Percentiles rank a stretch among this genome's conserved stretches.
Evolutionary conservation across 1,284 basidiomycete species (phyloP).

Genomic region (Rhodotorula sp.): DNA sequence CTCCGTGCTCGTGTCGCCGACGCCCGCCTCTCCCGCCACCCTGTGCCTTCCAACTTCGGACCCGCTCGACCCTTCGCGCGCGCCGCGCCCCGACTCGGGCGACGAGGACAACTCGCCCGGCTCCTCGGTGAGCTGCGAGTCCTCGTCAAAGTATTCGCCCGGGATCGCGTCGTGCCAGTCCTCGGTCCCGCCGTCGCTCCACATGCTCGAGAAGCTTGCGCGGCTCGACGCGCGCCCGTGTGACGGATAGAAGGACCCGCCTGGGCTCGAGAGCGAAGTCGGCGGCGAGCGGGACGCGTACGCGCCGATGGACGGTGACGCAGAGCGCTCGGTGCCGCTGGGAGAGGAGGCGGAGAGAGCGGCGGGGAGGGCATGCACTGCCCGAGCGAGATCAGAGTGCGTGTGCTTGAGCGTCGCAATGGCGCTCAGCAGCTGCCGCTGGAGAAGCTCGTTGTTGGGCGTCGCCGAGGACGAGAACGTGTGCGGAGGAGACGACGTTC

Average conservation of each 20-base stretch:
- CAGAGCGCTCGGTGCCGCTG: neutral
- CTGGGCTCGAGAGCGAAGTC: neutral
- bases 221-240: conserved; percentile 22
- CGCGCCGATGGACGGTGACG: neutral
- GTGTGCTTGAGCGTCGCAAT: conserved; percentile 14
- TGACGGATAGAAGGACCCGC: conserved; percentile 12
- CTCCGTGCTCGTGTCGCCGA: neutral
- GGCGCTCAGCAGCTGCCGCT: conserved; percentile 11
- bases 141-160: conserved; percentile 43
- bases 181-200: conserved; percentile 14
- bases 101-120: conserved; percentile 31
- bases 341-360: neutral
- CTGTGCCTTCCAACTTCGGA: too few relatives aligned
- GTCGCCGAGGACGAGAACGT: neutral
- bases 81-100: neutral
- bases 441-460: conserved; percentile 5
- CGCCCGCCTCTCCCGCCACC: neutral
- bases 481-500: neutral
- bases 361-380: conserved; percentile 15
- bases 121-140: conserved; percentile 15
- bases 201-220: conserved; percentile 26
- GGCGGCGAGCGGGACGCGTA: conserved; percentile 12
- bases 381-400: conserved; percentile 12
- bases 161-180: conserved; percentile 25
- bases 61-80: conserved; percentile 1